Evolutionary conservation across 768 basidiomycete species (phyloP).

Genomic region (Mycena vulgaris): DNA sequence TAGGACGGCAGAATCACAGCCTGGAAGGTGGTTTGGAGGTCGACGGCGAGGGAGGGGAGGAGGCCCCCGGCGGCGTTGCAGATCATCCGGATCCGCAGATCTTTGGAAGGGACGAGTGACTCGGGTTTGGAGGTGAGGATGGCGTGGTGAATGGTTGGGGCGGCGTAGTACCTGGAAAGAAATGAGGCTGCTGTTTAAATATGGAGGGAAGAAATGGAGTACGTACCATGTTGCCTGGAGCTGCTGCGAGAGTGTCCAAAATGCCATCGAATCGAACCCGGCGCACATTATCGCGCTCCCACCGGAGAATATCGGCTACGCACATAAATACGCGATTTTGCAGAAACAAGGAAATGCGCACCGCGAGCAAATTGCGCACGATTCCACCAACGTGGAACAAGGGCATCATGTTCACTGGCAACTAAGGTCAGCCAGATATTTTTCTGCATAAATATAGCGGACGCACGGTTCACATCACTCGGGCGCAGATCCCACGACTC

Average conservation of each 20-base stretch:
- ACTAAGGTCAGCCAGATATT: background rate
- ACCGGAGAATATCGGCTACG: conserved; percentile 62
- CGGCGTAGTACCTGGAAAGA: conserved; percentile 62
- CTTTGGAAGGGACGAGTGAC: conserved; percentile 46
- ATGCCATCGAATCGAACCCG: conserved; percentile 67
- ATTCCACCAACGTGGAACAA: conserved; percentile 75
- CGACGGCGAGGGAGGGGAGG: conserved; percentile 64
- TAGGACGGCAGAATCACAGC: conserved; percentile 72
- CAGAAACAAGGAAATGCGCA: background rate
- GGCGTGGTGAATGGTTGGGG: conserved; percentile 65
- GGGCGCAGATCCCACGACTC: conserved; percentile 59
- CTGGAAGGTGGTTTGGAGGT: conserved; percentile 64
- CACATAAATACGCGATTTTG: background rate
- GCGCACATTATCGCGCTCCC: conserved; percentile 69
- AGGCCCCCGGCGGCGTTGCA: conserved; percentile 69
- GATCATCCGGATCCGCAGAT: conserved; percentile 60
- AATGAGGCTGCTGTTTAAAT: background rate
- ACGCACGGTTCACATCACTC: conserved; percentile 61
- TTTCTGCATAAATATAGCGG: background rate
- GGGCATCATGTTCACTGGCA: conserved; percentile 66
- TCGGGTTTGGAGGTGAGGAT: conserved; percentile 58
- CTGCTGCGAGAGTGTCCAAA: conserved; percentile 59
- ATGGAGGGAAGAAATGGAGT: background rate
- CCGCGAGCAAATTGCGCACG: conserved; percentile 68
- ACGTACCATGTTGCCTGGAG: conserved; percentile 66